Conservation (phyloP, 129 eudicot genomes). For the Artemisia tridentata region DNA sequence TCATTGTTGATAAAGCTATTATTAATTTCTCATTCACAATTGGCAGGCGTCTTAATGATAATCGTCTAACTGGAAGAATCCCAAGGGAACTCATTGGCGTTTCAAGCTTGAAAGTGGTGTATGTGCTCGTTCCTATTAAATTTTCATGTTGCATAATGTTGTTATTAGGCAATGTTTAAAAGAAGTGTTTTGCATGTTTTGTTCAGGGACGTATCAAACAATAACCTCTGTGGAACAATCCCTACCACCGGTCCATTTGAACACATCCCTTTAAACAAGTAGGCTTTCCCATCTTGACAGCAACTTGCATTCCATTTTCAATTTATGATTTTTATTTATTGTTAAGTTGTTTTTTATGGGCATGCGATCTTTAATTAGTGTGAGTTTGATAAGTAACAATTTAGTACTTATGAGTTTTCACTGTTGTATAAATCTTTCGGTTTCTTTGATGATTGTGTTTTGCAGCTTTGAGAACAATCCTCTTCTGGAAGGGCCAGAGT, state of each 20-base stretch:
- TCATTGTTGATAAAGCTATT: constrained; percentile 1
- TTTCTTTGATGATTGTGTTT: constrained; percentile 15
- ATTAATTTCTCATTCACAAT: constrained; percentile 21
- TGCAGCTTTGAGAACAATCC: constrained; percentile 95
- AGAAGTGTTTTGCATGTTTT: constrained; percentile 15
- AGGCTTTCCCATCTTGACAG: constrained; percentile 22
- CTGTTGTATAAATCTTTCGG: background rate
- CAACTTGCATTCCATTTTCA: background rate
- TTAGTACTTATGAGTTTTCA: background rate
- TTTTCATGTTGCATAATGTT: background rate
- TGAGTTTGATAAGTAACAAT: constrained; percentile 2
- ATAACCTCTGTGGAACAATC: constrained; percentile 84
- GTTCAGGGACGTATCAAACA: constrained; percentile 83
- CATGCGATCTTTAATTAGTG: background rate
- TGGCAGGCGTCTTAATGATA: constrained; percentile 87
- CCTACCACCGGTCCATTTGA: constrained; percentile 90
- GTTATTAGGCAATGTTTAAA: background rate
- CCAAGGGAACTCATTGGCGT: constrained; percentile 61
- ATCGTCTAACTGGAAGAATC: constrained; percentile 63
- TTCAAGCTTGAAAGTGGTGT: constrained; percentile 94
- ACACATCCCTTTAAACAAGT: constrained; percentile 87
- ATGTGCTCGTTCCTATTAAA: constrained; percentile 38
- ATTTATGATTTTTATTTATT: background rate
- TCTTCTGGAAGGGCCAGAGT: constrained; percentile 94
- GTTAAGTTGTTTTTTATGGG: background rate